Base-by-base conservation (phyloP, 768 basidiomycete species). In the Lentinula raphanica region DNA sequence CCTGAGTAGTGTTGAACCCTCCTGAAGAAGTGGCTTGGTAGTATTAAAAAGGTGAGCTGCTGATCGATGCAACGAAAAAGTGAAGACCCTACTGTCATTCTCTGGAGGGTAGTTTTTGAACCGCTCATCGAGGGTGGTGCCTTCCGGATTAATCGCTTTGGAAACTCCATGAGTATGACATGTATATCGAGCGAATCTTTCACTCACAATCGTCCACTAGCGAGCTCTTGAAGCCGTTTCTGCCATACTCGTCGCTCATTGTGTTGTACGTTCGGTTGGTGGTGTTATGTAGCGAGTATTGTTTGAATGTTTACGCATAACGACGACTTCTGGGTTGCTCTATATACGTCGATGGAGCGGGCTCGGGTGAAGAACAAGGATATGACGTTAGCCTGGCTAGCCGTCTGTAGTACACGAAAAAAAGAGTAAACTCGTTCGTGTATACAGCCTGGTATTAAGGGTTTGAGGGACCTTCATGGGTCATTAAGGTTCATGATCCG, bases 11-110 rank as follows among this genome's bases (percentile, higher is more conserved):
- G 38, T 66, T 63, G 44, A 67, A 70, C 6, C 69, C 69, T 1
- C 67, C 69, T 36, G 64, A 66, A 3, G 69, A 62, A 12, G 66
- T 67, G 17, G 65, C 67, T 68, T 35, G 5, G 23, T 17, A 54
- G 21, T n/a, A n/a, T n/a, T n/a, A n/a, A n/a, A n/a, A n/a, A n/a
- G n/a, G n/a, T n/a, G n/a, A n/a, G n/a, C n/a, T n/a, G n/a, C n/a
- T n/a, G n/a, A n/a, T n/a, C n/a, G n/a, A n/a, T n/a, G n/a, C n/a
- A n/a, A n/a, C n/a, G n/a, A n/a, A n/a, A n/a, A n/a, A n/a, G n/a
- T n/a, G 13, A 44, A 25, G 40, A 19, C 28, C 45, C 31, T 49
- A 49, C 56, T 48, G 19, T 49, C 46, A 31, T 40, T 40, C 17
- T 57, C 32, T 9, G 44, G 25, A 39, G 56, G 56, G 46, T 48